Base-by-base conservation (phyloP, 441 rosid genomes). In the Populus hybrid region DNA sequence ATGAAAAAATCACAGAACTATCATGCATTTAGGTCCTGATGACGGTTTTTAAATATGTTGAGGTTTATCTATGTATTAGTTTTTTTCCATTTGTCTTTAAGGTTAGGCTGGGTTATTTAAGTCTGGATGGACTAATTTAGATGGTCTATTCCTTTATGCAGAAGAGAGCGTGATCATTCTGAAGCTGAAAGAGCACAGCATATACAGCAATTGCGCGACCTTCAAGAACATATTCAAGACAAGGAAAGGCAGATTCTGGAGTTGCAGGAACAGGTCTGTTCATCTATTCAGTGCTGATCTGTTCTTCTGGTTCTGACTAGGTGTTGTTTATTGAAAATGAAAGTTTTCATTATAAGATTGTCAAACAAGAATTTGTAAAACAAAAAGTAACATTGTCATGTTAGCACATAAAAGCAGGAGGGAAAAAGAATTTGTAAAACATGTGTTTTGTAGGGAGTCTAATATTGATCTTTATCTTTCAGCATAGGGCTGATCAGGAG, bases 161-260 rank as follows among this genome's bases (percentile, higher is more conserved):
- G 99, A 86, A 91, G 98, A 81, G 99, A 96, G 83, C 98, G 92
- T 85, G 98, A 96, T 87, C 97, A 93, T 83, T 90, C 97, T 77
- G 99, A 94, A 80, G 97, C 96, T 81, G 99, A 96, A 87, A 91
- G 95, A 85, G 85, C 89, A 61, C 99, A 96, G 56, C 96, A 89
- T 73, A 80, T 91, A 72, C 92, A 94, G 71, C 89, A 96, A 84
- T 83, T 96, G 66, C 90, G 82, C 68, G 98, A 96, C 68, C 89
- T 94, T 78, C 98, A 92, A 83, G 98, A 96, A 77, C 97, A 86
- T 83, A 78, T 91, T 79, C 98, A 94, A 87, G 98, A 96, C 74
- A 94, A 93, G 85, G 98, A 94, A 79, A 89, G 97, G 66, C 98
- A 91, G 81, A 85, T 85, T 80, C 82, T 86, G 69, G 98, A 96